These are phyloP conservation scores for Pleurotus pulmonarius DNA, from an alignment of 768 basidiomycete species.

Conservation along the genomic window DNA sequence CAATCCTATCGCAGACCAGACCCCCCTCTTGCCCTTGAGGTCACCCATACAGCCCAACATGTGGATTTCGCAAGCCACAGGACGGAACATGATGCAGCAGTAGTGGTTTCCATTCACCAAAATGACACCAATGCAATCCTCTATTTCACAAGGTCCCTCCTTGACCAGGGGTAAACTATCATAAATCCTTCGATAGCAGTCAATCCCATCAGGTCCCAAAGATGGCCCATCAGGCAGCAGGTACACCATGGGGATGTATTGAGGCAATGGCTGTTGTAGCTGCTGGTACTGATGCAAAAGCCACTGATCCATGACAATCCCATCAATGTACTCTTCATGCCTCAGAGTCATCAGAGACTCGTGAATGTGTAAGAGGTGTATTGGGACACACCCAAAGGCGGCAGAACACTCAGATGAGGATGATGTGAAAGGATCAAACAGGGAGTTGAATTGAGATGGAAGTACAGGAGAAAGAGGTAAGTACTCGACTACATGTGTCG, in stretches of 20 bases:
- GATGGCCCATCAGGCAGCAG: neutral
- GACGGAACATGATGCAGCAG: neutral
- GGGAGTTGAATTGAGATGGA: too few species aligned
- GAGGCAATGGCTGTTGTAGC: neutral
- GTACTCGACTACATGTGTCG: too few species aligned
- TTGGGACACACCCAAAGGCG: too few species aligned
- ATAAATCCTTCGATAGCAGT: neutral
- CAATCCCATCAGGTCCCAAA: neutral
- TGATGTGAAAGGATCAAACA: too few species aligned
- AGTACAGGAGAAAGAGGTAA: too few species aligned
- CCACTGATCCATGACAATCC: slow-evolving; percentile 1
- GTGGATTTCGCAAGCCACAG: neutral
- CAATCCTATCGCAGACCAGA: slow-evolving; percentile 1
- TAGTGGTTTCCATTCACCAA: slow-evolving; percentile 3
- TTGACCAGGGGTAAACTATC: neutral
- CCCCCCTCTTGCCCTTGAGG: neutral
- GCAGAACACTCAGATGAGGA: too few species aligned
- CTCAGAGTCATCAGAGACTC: too few species aligned
- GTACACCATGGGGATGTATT: slow-evolving; percentile 1
- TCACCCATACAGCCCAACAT: neutral
- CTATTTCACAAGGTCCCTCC: neutral
- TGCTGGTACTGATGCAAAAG: neutral
- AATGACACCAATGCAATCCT: neutral
- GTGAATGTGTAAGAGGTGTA: too few species aligned
- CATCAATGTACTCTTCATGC: neutral